Base-by-base conservation (phyloP, 305 asterid genomes). In the Withania somnifera region DNA sequence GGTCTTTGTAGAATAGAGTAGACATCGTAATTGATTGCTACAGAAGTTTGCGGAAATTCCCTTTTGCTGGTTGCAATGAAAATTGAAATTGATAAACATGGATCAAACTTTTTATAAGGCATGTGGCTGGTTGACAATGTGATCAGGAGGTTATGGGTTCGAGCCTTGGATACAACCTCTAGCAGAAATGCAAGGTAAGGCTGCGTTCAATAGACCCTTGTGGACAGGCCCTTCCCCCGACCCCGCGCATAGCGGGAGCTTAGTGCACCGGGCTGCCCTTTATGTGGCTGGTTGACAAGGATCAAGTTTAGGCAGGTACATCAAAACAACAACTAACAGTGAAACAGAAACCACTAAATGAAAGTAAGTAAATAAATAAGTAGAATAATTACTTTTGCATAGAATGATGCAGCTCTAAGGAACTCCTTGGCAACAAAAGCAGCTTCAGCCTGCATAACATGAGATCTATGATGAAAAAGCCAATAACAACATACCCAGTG, bases 331-430 rank as follows among this genome's bases (percentile, higher is more conserved):
- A 47, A 73, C 40, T 28, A n/a, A 66, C 50, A 66, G 17, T 8
- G 38, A 50, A 75, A 47, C 5, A 42, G 42, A 47, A 73, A 73
- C 79, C 81, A 24, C 47, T 69, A 78, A 40, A 69, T 47, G 68
- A 57, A 73, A 34, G 60, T 34, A n/a, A 47, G 34, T 15, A 38
- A 42, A 15, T 13, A n/a, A 36, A 77, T 68, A 76, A 19, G 81
- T 86, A 85, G 84, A 58, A 32, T 78, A 80, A 84, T 85, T 85
- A 95, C 98, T 91, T 95, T 95, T 30, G 99, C 97, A 85, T 88
- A 95, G 87, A 94, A 95, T 67, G 97, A 94, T 86, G 98, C 93
- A 56, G 99, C 98, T 89, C 99, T 92, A 87, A 89, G 86, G 82
- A 94, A 95, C 86, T 95, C 99, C 91, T 92, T 95, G 11, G 90